A percentile compares a stretch with the other conserved stretches of the same genome.
Evolutionary conservation across 768 basidiomycete species (phyloP).

Genomic region (Tephrocybe sp.): DNA sequence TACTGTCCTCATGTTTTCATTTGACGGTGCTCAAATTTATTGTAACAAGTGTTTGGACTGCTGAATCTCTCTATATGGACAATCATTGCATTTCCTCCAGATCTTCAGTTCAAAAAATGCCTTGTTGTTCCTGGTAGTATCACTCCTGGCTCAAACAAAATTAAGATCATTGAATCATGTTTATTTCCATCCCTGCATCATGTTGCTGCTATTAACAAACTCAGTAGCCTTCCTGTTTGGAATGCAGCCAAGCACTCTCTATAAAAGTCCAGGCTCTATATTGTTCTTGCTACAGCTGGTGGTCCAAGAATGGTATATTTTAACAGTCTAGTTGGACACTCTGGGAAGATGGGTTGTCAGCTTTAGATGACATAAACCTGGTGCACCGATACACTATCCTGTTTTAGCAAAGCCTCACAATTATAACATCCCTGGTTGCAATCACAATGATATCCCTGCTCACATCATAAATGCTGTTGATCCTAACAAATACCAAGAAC

Average conservation of each 20-base stretch:
- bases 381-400: slow-evolving; percentile 22
- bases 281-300: slow-evolving; percentile 22
- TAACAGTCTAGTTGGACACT: slow-evolving; percentile 26
- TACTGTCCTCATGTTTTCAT: slow-evolving; percentile 27
- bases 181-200: slow-evolving; percentile 24
- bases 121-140: slow-evolving; percentile 27
- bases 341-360: slow-evolving; percentile 18
- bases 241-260: slow-evolving; percentile 11
- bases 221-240: slow-evolving; percentile 12
- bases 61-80: slow-evolving; percentile 29
- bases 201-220: slow-evolving; percentile 22
- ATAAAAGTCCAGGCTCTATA: slow-evolving; percentile 14
- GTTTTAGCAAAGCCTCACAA: slow-evolving; percentile 17
- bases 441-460: slow-evolving; percentile 18
- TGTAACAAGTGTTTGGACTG: slow-evolving; percentile 23
- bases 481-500: slow-evolving; percentile 4
- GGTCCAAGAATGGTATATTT: slow-evolving; percentile 23
- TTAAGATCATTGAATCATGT: slow-evolving; percentile 29
- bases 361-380: slow-evolving; percentile 22
- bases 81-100: slow-evolving; percentile 22
- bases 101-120: slow-evolving; percentile 24
- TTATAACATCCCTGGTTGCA: slow-evolving; percentile 19
- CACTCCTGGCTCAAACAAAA: slow-evolving; percentile 32
- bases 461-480: slow-evolving; percentile 5
- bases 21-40: slow-evolving; percentile 35